Percentiles rank a stretch among this genome's conserved stretches.
Evolutionary conservation across 208 protist genomes (phyloP).

Genomic region (Leishmania amazonensis): DNA sequence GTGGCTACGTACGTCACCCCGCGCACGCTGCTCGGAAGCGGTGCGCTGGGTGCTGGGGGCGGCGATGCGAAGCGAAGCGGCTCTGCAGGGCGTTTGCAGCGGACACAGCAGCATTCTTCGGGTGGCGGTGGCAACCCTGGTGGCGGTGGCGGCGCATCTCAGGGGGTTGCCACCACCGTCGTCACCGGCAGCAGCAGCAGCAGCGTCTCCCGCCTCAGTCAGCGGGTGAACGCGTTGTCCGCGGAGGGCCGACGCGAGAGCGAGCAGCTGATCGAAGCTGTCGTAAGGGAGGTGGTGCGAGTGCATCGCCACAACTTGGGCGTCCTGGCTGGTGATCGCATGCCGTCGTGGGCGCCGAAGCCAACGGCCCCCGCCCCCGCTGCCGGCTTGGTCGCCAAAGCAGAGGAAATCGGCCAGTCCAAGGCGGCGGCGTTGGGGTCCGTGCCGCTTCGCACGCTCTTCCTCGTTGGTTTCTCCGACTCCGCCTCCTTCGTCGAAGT

Average conservation of each 20-base stretch:
- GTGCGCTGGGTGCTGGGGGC: background rate
- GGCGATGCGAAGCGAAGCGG: conserved; percentile 14
- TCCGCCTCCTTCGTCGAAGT: conserved; percentile 52
- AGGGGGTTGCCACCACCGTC: background rate
- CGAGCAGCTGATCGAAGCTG: conserved; percentile 56
- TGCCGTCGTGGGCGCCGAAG: conserved; percentile 15
- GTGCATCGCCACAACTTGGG: conserved; percentile 77
- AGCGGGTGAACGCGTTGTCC: conserved; percentile 4
- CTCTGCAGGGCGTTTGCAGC: conserved; percentile 11
- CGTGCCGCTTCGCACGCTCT: conserved; percentile 33
- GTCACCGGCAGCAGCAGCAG: background rate
- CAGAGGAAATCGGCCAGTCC: background rate
- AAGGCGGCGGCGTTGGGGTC: background rate
- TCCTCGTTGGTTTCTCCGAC: conserved; percentile 78
- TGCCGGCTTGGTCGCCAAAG: background rate
- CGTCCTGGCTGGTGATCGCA: conserved; percentile 27
- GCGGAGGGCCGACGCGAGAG: conserved; percentile 40
- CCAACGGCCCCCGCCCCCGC: conserved; percentile 2
- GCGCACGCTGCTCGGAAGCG: conserved; percentile 17
- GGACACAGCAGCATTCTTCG: conserved; percentile 9
- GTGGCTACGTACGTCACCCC: conserved; percentile 34
- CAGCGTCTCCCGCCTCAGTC: background rate
- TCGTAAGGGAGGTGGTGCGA: conserved; percentile 53
- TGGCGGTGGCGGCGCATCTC: conserved; percentile 7
- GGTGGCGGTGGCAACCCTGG: background rate